Evolutionary conservation across 2,329 filamentous ascomycete species (phyloP), one percentile per base, ranked within the genome.

Genomic region (Sporothrix humicola): DNA sequence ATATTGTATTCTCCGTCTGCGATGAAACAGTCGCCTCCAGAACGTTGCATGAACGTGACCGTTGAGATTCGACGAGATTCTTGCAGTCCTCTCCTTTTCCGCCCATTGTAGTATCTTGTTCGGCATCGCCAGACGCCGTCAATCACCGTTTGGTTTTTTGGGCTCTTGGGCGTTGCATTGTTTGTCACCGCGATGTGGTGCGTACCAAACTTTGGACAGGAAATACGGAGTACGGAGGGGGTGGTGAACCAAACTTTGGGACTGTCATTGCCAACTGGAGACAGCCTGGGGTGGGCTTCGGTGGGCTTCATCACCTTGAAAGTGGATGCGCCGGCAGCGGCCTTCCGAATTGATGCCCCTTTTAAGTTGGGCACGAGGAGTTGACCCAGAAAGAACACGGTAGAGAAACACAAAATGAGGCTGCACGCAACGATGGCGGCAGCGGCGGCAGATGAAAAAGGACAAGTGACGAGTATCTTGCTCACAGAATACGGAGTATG

Each of bases 331-430:
- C 52, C 1, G 56, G 56, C 13, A 17, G 12, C 37, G 56, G 5
- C 26, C 26, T 37, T n/a, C 56, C 56, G 56, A 59, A 59, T 59
- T n/a, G 13, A 59, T 59, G 26, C 26, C 26, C 56, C 56, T 37
- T 59, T 37, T n/a, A 15, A 31, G 56, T 37, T 37, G 31, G 31
- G 31, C 31, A 37, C 31, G 31, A 37, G 31, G 7, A 37, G 31
- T 26, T 10, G 20, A 26, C 12, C 15, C 13, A 52, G 50, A 52
- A 52, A 52, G 17, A n/a, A 54, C 17, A 26, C 23, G 23, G 31
- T 37, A 37, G 7, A 37, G 31, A 37, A 37, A 37, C 31, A 37
- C 31, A 37, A 37, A 37, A 37, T 37, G 31, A 37, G 31, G 31
- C 31, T 37, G 52, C n/a, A 23, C n/a, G 58, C 15, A 65, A 23